A percentile compares a stretch with the other conserved stretches of the same genome.
These are phyloP conservation scores for Peniophora sp. DNA, from an alignment of 1,284 basidiomycete species.

Conservation along the genomic window DNA sequence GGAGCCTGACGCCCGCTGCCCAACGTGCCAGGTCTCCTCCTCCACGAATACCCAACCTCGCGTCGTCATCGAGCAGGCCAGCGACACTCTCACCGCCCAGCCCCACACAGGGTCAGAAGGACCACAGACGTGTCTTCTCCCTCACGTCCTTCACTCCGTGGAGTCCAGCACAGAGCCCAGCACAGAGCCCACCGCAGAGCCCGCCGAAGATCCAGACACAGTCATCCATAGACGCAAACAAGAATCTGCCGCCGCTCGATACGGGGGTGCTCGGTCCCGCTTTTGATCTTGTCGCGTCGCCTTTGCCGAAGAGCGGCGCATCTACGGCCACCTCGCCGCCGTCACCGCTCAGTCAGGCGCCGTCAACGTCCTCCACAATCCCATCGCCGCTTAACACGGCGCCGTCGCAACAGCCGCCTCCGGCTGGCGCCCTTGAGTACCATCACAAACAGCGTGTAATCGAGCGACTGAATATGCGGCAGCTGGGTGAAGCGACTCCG, in stretches of 20 bases:
- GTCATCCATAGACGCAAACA: not conserved
- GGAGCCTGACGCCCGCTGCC: not conserved
- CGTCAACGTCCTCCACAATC: not conserved
- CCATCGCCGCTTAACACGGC: not conserved
- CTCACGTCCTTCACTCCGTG: not conserved
- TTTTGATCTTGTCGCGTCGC: conserved; percentile 1
- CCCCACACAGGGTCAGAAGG: not conserved
- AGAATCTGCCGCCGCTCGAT: not conserved
- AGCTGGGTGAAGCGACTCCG: conserved; percentile 81
- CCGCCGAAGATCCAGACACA: not conserved
- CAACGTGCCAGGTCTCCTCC: not conserved
- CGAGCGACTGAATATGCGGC: conserved; percentile 71
- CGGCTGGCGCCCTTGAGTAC: conserved; percentile 35
- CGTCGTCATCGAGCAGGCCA: not conserved
- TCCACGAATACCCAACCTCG: not conserved
- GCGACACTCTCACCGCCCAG: not conserved
- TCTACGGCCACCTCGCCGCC: not conserved
- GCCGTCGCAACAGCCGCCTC: not conserved
- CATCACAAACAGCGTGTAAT: conserved; percentile 48
- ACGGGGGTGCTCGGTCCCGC: conserved; percentile 2
- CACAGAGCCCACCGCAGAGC: not conserved
- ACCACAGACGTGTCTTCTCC: not conserved
- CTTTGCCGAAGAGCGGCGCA: not conserved
- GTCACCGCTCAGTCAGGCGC: not conserved
- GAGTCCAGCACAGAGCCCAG: not conserved